phyloP scores from a whole-genome alignment of 2,329 filamentous ascomycete species.

The Diaporthe helianthi region DNA sequence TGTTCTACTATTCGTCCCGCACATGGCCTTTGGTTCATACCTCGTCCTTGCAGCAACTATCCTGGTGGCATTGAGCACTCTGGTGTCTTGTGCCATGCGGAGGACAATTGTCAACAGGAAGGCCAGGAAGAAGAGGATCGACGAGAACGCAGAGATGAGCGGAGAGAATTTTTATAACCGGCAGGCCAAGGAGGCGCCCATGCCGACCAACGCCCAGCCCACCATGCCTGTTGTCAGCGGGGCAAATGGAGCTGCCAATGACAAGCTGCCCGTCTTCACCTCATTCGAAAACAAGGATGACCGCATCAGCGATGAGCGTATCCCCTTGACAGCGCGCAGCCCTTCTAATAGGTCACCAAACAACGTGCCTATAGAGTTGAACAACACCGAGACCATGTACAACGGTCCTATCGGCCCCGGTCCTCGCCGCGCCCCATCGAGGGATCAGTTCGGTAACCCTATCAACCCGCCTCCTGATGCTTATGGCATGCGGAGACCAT shows the following conservation, averaged over 20 bases:
- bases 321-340: conserved; percentile 72
- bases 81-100: conserved; percentile 94
- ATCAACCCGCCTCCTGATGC: conserved; percentile 51
- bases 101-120: conserved; percentile 90
- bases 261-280: conserved; percentile 63
- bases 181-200: conserved; percentile 60
- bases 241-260: conserved; percentile 54
- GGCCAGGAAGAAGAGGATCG: conserved; percentile 89
- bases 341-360: conserved; percentile 65
- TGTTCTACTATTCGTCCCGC: conserved; percentile 91
- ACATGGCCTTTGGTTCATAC: conserved; percentile 93
- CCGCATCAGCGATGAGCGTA: conserved; percentile 70
- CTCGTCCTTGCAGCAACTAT: conserved; percentile 90
- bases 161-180: conserved; percentile 89
- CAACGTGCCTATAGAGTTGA: conserved; percentile 49
- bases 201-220: conserved; percentile 57
- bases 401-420: conserved; percentile 41
- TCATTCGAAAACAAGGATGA: conserved; percentile 72
- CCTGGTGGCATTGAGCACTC: conserved; percentile 78
- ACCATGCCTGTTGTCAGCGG: conserved; percentile 65
- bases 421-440: conserved; percentile 49
- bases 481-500: conserved; percentile 56
- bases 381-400: conserved; percentile 46
- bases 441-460: conserved; percentile 72
- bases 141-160: conserved; percentile 96